Percentiles rank a stretch among this genome's conserved stretches.
Evolutionary conservation across 257 asterid genomes (phyloP).

Genomic region (Orobanche coerulescens): DNA sequence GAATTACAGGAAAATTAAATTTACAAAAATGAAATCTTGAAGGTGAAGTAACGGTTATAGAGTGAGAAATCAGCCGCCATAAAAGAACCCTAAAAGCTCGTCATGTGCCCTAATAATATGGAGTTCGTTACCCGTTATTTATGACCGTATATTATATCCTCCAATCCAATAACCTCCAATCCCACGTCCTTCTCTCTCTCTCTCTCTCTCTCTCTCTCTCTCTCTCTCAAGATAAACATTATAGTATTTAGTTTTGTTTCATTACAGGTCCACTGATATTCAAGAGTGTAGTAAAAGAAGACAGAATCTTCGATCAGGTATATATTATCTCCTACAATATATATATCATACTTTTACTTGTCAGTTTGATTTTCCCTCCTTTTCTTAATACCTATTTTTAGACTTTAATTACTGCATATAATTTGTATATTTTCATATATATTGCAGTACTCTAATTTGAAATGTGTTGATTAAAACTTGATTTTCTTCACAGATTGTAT

Average conservation of each 20-base stretch:
- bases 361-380: slow-evolving; percentile 27
- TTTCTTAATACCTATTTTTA: too few relatives aligned
- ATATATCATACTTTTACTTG: background rate
- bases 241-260: slow-evolving; percentile 2
- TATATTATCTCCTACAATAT: background rate
- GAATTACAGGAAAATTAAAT: too few relatives aligned
- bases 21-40: background rate
- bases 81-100: slow-evolving; percentile 29
- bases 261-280: slow-evolving; percentile 23
- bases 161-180: slow-evolving; percentile 32
- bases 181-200: slow-evolving; percentile 32
- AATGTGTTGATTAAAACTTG: too few relatives aligned
- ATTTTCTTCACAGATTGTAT: background rate
- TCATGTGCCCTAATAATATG: slow-evolving; percentile 29
- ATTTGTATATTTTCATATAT: too few relatives aligned
- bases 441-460: too few relatives aligned
- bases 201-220: too few relatives aligned
- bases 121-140: slow-evolving; percentile 32
- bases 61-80: slow-evolving; percentile 27
- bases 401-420: too few relatives aligned
- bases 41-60: slow-evolving; percentile 30
- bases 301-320: slow-evolving; percentile 34
- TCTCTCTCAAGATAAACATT: slow-evolving; percentile 7
- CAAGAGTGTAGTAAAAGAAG: slow-evolving; percentile 24
- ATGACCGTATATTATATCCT: slow-evolving; percentile 23